These are phyloP conservation scores for Torrubiella hemipterigena DNA, from an alignment of 2,329 filamentous ascomycete species.

Conservation along the genomic window DNA sequence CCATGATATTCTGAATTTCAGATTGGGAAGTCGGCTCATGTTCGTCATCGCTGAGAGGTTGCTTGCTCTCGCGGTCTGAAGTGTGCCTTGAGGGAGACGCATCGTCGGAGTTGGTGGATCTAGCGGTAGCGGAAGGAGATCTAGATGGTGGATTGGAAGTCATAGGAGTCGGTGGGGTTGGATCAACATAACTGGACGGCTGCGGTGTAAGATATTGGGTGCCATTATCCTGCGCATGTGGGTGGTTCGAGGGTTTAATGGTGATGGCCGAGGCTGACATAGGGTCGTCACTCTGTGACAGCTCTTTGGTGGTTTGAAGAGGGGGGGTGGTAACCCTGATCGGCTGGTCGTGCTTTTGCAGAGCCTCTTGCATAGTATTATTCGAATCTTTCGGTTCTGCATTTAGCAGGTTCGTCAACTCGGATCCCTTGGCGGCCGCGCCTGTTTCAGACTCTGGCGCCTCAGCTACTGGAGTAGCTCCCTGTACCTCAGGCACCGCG, in stretches of 20 bases:
- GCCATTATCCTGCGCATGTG: constrained; percentile 20
- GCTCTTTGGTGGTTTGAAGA: background rate
- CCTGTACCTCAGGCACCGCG: no score
- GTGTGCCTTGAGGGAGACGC: constrained; percentile 43
- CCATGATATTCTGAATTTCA: constrained; percentile 97
- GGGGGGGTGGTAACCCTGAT: no score
- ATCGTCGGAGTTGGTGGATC: constrained; percentile 30
- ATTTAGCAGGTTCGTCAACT: no score
- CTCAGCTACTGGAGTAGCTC: no score
- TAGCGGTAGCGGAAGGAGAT: constrained; percentile 41
- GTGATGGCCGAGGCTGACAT: constrained; percentile 36
- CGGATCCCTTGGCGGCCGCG: no score
- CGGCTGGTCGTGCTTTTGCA: no score
- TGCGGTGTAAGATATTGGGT: constrained; percentile 35
- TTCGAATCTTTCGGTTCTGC: no score
- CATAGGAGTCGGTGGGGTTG: constrained; percentile 44
- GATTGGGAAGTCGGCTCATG: constrained; percentile 59
- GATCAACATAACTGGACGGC: constrained; percentile 39
- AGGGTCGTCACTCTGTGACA: constrained; percentile 13
- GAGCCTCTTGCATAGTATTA: no score
- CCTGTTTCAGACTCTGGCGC: no score
- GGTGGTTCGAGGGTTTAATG: constrained; percentile 30
- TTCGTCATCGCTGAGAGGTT: constrained; percentile 46
- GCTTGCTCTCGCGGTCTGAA: constrained; percentile 44
- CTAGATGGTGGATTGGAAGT: constrained; percentile 46